phyloP scores from a whole-genome alignment of 176 grass and related monocot species.

The Otatea glauca region DNA sequence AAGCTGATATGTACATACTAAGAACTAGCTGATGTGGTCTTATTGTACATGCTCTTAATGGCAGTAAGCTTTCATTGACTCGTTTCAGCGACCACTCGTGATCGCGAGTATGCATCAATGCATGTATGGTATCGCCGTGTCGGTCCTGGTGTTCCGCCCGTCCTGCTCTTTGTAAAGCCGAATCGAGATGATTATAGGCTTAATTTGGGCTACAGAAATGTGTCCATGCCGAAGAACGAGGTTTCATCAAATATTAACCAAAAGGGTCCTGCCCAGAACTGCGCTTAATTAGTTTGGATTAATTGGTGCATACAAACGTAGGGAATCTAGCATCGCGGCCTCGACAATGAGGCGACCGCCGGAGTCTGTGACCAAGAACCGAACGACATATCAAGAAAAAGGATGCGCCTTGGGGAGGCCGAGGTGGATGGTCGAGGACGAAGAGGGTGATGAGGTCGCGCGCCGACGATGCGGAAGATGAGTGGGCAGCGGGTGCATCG shows the following conservation, averaged over 20 bases:
- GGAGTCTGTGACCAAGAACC: neutral
- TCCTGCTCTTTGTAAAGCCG: no score
- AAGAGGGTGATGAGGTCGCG: neutral
- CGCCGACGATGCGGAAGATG: neutral
- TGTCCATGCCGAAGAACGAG: neutral
- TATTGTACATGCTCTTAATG: no score
- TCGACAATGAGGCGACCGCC: accelerated
- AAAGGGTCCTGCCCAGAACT: neutral
- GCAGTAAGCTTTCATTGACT: neutral
- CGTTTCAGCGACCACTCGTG: constrained; percentile 1
- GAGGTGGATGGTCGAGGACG: neutral
- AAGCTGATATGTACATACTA: no score
- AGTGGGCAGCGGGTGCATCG: neutral
- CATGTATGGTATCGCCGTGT: no score
- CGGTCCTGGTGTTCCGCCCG: neutral
- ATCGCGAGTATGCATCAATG: neutral
- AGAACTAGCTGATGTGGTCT: no score
- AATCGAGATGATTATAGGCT: no score
- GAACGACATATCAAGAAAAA: neutral
- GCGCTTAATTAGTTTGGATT: no score
- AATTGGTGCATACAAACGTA: no score
- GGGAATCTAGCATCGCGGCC: neutral
- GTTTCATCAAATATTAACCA: neutral
- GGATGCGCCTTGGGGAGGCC: neutral
- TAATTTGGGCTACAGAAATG: neutral